Evolutionary conservation across 192 early-diverging fungal genomes (phyloP).

Genomic region (Rhizophagus prolifer): DNA sequence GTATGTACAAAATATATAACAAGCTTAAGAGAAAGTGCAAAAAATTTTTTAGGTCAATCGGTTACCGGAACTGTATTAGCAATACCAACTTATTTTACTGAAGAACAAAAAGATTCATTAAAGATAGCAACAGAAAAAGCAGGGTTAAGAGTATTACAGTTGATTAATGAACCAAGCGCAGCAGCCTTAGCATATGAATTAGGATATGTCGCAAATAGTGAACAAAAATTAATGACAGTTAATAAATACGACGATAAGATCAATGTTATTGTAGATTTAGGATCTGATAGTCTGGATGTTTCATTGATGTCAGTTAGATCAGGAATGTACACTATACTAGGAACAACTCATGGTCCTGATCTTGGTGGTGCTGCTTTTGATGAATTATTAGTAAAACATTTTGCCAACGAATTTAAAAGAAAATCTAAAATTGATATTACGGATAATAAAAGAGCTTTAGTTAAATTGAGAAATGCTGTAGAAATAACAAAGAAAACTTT

Average conservation of each 20-base stretch:
- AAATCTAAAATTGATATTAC: conserved; percentile 80
- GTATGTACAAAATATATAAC: conserved; percentile 78
- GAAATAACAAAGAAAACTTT: conserved; percentile 93
- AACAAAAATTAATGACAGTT: conserved; percentile 37
- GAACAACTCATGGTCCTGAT: conserved; percentile 71
- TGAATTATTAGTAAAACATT: conserved; percentile 76
- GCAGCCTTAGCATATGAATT: conserved; percentile 85
- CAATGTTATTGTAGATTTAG: conserved; percentile 86
- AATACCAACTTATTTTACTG: conserved; percentile 82
- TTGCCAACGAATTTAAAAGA: conserved; percentile 85
- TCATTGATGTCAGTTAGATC: conserved; percentile 75
- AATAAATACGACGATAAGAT: conserved; percentile 59
- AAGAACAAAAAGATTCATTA: conserved; percentile 68
- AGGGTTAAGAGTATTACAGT: conserved; percentile 77
- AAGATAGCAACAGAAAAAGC: conserved; percentile 66
- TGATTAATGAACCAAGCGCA: conserved; percentile 87
- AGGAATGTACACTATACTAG: conserved; percentile 80
- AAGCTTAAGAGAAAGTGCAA: conserved; percentile 84
- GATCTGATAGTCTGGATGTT: conserved; percentile 81
- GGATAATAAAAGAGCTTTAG: conserved; percentile 70
- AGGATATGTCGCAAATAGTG: conserved; percentile 49
- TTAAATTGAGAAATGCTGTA: conserved; percentile 81
- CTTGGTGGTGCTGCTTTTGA: conserved; percentile 89
- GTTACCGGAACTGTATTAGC: conserved; percentile 85
- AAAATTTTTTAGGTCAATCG: conserved; percentile 76